phyloP scores from a whole-genome alignment of 441 rosid species.

The Populus tomentosa region DNA sequence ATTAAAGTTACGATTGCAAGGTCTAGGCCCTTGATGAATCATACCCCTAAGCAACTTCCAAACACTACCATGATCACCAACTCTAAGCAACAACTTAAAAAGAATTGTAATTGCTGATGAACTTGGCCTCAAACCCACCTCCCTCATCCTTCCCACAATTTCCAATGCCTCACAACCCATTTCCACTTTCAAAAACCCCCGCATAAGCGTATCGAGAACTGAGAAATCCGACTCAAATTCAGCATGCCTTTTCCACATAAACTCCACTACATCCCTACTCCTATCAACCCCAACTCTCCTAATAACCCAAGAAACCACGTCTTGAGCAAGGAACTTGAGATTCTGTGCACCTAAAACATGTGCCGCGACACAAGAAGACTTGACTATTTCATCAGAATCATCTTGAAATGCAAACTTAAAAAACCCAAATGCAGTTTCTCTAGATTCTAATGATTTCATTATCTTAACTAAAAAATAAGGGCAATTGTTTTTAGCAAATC shows the following conservation, averaged over 20 bases:
- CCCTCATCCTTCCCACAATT: slow-evolving; percentile 51
- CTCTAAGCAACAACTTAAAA: slow-evolving; percentile 50
- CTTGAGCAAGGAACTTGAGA: slow-evolving; percentile 52
- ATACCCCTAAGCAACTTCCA: slow-evolving; percentile 67
- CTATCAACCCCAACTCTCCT: slow-evolving; percentile 39
- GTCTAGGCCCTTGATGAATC: slow-evolving; percentile 50
- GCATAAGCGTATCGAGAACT: slow-evolving; percentile 58
- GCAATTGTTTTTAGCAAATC: slow-evolving; percentile 34
- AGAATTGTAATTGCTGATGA: slow-evolving; percentile 48
- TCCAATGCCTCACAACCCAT: slow-evolving; percentile 40
- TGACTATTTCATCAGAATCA: slow-evolving; percentile 34
- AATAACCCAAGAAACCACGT: slow-evolving; percentile 55
- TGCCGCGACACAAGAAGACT: slow-evolving; percentile 43
- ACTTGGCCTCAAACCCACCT: slow-evolving; percentile 42
- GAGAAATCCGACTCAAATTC: slow-evolving; percentile 52
- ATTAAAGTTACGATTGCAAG: slow-evolving; percentile 42
- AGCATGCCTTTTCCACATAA: slow-evolving; percentile 52
- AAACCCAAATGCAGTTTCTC: slow-evolving; percentile 55
- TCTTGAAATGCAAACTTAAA: slow-evolving; percentile 49
- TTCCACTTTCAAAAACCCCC: slow-evolving; percentile 44
- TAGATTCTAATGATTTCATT: slow-evolving; percentile 39
- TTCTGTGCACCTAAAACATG: slow-evolving; percentile 47
- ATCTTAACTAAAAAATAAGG: slow-evolving; percentile 40
- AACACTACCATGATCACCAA: slow-evolving; percentile 52
- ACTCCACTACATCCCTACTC: slow-evolving; percentile 43